A percentile compares a stretch with the other conserved stretches of the same genome.
Evolutionary conservation across 1,284 basidiomycete genomes (phyloP).

Genomic region (Amylostereum chailletii): DNA sequence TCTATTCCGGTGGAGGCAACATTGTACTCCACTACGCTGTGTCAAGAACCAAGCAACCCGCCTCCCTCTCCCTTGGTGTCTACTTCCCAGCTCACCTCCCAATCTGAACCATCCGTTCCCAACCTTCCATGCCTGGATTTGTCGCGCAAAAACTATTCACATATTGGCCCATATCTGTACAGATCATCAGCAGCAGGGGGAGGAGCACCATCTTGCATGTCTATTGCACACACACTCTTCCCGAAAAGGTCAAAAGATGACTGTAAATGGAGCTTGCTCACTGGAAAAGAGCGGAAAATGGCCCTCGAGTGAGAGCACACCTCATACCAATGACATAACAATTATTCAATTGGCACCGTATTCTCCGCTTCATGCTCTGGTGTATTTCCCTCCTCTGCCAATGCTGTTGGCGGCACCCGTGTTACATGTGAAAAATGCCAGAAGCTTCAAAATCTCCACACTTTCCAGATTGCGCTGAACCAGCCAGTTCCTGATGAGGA

Average conservation of each 20-base stretch:
- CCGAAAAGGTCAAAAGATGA: no score
- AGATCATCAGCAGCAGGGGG: not conserved
- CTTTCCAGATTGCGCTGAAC: not conserved
- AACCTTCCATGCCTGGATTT: not conserved
- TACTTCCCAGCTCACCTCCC: not conserved
- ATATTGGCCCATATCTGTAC: not conserved
- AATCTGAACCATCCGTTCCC: not conserved
- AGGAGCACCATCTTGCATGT: not conserved
- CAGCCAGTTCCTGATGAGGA: not conserved
- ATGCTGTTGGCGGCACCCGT: no score
- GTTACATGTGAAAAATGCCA: not conserved
- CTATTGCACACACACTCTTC: not conserved
- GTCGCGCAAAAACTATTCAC: not conserved
- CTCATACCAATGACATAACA: no score
- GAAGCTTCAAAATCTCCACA: not conserved
- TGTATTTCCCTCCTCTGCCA: no score
- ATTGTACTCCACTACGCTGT: constrained; percentile 3
- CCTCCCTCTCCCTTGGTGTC: not conserved
- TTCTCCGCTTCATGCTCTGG: no score
- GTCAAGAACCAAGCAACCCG: not conserved
- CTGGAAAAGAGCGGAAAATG: not conserved
- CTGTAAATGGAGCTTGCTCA: not conserved
- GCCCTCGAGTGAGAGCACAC: no score
- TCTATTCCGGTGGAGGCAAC: constrained; percentile 3
- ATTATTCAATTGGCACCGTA: no score